Base-by-base conservation (phyloP, 805 yeast genomes). In the Candida methanosorbosa region DNA sequence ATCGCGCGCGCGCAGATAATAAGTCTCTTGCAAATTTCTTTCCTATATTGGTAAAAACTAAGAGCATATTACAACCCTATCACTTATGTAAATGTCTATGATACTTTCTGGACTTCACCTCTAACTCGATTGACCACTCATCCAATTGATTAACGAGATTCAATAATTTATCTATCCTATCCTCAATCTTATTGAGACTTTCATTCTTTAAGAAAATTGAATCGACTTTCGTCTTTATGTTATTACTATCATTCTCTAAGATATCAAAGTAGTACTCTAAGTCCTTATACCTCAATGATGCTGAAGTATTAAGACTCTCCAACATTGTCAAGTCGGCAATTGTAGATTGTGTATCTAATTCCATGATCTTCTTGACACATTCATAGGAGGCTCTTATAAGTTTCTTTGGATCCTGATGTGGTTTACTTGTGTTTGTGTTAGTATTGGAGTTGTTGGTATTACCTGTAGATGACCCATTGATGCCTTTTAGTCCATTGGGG, bases 111-210 rank as follows among this genome's bases (percentile, higher is more conserved):
- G 50, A 44, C 46, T 74, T 72, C 5, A 63, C 63, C 29, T 66
- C 74, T 33, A 78, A 45, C 44, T 78, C 83, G 18, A 61, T 53
- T 5, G 78, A 65, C 73, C 81, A 78, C 39, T 66, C 70, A 37
- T 79, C 83, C 24, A 82, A 46, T 42, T 82, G 87, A 18, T 57
- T 55, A 9, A 71, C 66, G 3, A 81, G 42, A 3, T 47, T 52
- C 32, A 69, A 74, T 22, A 76, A 50, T 26, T 61, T 61, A 3
- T 50, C 57, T 2, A 70, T 61, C 24, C 56, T 49, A 3, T 41
- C 29, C 34, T 66, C 71, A 12, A 68, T 30, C 7, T 34, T 34
- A 13, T 42, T 47, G 9, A 67, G 27, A n/a, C 51, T 41, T 41
- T 41, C 46, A 4, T 40, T 39, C 14, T 59, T 38, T 52, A 42